Conservation (phyloP, 2,329 filamentous ascomycete species). For the Pezicula rhizophila region DNA sequence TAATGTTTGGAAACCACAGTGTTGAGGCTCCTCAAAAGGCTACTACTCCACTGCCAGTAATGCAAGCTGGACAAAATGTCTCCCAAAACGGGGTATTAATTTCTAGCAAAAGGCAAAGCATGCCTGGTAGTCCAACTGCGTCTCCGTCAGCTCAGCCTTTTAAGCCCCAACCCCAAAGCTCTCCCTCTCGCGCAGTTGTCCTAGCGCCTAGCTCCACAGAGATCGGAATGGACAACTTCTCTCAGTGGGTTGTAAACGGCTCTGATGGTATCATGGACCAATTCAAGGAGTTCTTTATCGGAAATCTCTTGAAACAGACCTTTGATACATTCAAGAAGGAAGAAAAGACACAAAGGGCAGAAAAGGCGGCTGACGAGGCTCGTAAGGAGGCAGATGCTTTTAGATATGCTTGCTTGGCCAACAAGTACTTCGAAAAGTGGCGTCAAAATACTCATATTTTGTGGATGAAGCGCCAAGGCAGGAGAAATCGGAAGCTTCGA, state of each 20-base stretch:
- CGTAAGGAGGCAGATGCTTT: constrained; percentile 19
- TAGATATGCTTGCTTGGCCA: constrained; percentile 20
- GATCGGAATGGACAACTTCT: constrained; percentile 8
- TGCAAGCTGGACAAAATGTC: background rate
- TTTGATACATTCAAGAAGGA: constrained; percentile 14
- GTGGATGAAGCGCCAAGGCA: constrained; percentile 22
- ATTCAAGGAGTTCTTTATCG: constrained; percentile 20
- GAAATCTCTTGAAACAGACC: constrained; percentile 14
- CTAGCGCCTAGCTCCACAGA: background rate
- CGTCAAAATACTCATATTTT: constrained; percentile 16
- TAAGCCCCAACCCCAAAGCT: background rate
- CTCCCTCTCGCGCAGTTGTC: background rate
- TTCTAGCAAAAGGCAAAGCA: too few relatives aligned
- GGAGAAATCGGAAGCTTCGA: constrained; percentile 21
- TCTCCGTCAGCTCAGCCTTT: background rate
- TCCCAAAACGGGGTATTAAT: too few relatives aligned
- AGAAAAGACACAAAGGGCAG: constrained; percentile 9
- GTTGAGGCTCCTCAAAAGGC: background rate
- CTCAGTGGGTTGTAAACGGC: constrained; percentile 23
- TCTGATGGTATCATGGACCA: constrained; percentile 27
- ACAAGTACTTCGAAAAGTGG: constrained; percentile 25
- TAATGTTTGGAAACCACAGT: background rate
- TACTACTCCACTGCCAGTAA: background rate
- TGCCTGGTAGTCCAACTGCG: too few relatives aligned
- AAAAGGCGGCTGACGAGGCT: constrained; percentile 17